A percentile compares a stretch with the other conserved stretches of the same genome.
Conservation (phyloP, 441 rosid species). For the Eutrema salsugineum region DNA sequence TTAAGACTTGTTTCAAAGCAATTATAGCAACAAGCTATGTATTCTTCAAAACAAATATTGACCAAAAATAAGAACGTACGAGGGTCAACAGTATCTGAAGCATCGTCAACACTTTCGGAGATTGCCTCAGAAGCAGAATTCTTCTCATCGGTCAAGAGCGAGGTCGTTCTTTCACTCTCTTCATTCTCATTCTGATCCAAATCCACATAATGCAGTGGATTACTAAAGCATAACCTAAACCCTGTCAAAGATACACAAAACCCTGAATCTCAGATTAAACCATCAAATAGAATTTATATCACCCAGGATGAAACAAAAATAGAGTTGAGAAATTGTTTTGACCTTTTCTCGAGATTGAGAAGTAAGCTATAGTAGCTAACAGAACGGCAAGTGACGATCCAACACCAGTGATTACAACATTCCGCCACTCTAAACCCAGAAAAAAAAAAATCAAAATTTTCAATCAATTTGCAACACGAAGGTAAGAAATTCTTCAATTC, state of each 20-base stretch:
- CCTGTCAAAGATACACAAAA: slow-evolving; percentile 41
- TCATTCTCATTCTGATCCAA: slow-evolving; percentile 27
- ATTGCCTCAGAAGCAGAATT: slow-evolving; percentile 27
- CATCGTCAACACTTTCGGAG: slow-evolving; percentile 22
- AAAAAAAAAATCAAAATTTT: not conserved
- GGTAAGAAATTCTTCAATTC: not conserved
- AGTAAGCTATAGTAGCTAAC: slow-evolving; percentile 55
- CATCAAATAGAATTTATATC: not conserved
- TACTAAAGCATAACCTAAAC: slow-evolving; percentile 37
- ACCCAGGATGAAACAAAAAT: not conserved
- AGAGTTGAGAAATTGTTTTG: not conserved
- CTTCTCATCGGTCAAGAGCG: slow-evolving; percentile 30
- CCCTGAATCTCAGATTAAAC: not conserved
- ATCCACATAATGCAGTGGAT: slow-evolving; percentile 28
- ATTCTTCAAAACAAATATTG: not conserved
- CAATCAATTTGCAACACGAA: not conserved
- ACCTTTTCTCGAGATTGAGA: slow-evolving; percentile 60
- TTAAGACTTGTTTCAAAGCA: not conserved
- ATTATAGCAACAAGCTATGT: not conserved
- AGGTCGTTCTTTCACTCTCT: slow-evolving; percentile 15
- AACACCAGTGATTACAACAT: slow-evolving; percentile 41
- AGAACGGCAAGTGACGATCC: slow-evolving; percentile 51
- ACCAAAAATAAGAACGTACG: slow-evolving; percentile 25
- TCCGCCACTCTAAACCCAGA: slow-evolving; percentile 39
- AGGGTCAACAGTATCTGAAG: slow-evolving; percentile 25